These are phyloP conservation scores for Capsicum rhomboideum DNA, from an alignment of 257 asterid species.

Conservation along the genomic window DNA sequence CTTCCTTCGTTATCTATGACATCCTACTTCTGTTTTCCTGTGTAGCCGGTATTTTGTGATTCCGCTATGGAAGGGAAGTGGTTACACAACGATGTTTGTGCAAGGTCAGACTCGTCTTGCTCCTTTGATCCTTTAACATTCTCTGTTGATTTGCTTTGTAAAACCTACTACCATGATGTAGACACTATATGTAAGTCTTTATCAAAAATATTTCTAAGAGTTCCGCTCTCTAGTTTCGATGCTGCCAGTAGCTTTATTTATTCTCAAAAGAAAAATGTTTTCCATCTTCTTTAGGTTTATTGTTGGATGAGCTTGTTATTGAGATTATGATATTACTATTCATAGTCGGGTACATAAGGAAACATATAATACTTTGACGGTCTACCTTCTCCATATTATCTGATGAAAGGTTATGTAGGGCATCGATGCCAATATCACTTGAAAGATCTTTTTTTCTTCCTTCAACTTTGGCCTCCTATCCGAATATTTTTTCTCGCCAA, in stretches of 20 bases:
- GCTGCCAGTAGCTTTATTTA: too few relatives aligned
- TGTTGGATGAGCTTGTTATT: too few relatives aligned
- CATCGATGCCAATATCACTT: not conserved
- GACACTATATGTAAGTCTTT: not conserved
- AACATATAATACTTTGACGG: not conserved
- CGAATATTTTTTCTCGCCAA: not conserved
- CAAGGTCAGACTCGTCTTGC: conserved; percentile 46
- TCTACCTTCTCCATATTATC: not conserved
- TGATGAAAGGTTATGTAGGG: not conserved
- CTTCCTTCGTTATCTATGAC: conserved; percentile 2
- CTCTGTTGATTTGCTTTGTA: not conserved
- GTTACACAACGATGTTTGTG: conserved; percentile 80
- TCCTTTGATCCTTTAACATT: not conserved
- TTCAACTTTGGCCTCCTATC: not conserved
- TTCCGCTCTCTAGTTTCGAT: too few relatives aligned
- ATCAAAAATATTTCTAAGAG: too few relatives aligned
- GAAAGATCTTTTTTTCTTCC: not conserved
- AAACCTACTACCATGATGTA: not conserved
- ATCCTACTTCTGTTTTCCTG: conserved; percentile 7
- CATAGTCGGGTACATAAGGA: not conserved
- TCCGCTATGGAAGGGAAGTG: conserved; percentile 92
- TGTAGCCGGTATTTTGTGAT: conserved; percentile 83
- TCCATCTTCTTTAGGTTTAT: too few relatives aligned
- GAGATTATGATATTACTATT: not conserved
- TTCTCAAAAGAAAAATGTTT: too few relatives aligned